Conservation (phyloP, 768 basidiomycete species). For the Cystofilobasidium macerans region DNA sequence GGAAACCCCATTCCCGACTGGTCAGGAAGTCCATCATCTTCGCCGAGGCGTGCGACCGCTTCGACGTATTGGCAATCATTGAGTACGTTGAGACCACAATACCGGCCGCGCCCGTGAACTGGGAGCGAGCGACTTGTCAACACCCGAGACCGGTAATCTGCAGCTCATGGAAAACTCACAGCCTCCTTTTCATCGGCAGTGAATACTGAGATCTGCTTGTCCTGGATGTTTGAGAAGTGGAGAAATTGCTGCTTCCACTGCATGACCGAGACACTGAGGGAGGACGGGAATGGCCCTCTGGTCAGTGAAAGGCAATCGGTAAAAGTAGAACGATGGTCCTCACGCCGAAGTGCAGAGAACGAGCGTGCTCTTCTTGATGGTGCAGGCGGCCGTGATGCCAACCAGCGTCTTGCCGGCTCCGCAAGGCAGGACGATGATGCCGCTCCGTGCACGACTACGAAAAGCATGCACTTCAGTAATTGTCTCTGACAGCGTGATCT, state of each 20-base stretch:
- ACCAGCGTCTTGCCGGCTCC: conserved; percentile 98
- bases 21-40: conserved; percentile 99
- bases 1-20: conserved; percentile 98
- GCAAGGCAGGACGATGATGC: conserved; percentile 95
- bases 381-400: conserved; percentile 98
- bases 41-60: conserved; percentile 96
- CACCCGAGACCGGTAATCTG: neutral
- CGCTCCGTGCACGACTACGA: conserved; percentile 80
- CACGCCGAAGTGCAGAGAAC: conserved; percentile 96
- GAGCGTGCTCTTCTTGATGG: conserved; percentile 96
- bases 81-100: conserved; percentile 99
- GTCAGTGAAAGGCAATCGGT: neutral
- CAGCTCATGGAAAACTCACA: conserved; percentile 41
- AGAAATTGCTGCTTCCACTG: conserved; percentile 99
- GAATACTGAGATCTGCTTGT: conserved; percentile 91
- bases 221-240: conserved; percentile 96
- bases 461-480: neutral
- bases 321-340: conserved; percentile 37
- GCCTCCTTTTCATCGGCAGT: conserved; percentile 96
- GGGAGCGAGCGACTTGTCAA: neutral
- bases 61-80: conserved; percentile 98
- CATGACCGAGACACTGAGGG: conserved; percentile 54
- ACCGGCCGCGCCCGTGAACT: conserved; percentile 95
- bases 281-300: too few relatives aligned
- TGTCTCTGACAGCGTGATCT: too few relatives aligned